Percentiles rank a stretch among this genome's conserved stretches.
Conservation (phyloP, 1,284 basidiomycete species). For the Ganoderma lucidum region DNA sequence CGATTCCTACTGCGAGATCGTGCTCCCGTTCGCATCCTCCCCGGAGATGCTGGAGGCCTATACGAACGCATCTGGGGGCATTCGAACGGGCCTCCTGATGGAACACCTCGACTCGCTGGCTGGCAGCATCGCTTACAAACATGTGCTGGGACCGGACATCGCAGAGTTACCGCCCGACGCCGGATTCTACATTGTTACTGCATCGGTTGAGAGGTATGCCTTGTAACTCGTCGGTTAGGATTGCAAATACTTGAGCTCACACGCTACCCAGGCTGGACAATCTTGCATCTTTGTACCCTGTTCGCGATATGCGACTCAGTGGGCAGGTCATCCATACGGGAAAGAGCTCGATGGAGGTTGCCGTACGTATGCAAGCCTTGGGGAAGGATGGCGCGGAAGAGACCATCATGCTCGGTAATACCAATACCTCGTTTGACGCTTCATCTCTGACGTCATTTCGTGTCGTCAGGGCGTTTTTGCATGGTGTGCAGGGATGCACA, state of each 20-base stretch:
- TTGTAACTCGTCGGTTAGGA: not conserved
- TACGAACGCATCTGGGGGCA: conserved; percentile 73
- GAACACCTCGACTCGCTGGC: conserved; percentile 85
- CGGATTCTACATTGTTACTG: conserved; percentile 85
- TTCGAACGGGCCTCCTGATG: conserved; percentile 76
- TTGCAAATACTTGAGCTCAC: not conserved
- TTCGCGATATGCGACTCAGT: conserved; percentile 74
- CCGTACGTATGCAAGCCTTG: conserved; percentile 81
- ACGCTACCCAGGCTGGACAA: conserved; percentile 61
- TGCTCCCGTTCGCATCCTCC: conserved; percentile 68
- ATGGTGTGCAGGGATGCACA: conserved; percentile 84
- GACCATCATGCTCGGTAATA: conserved; percentile 71
- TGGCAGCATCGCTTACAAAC: conserved; percentile 84
- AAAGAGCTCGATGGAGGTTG: conserved; percentile 81
- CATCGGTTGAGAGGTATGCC: conserved; percentile 77
- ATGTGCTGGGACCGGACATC: conserved; percentile 72
- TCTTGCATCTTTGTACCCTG: conserved; percentile 62
- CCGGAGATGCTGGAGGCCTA: conserved; percentile 69
- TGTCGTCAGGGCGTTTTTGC: conserved; percentile 66
- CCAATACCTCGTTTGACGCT: conserved; percentile 8
- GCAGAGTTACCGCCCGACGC: conserved; percentile 60
- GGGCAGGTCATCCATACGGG: conserved; percentile 87
- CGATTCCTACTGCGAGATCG: conserved; percentile 73
- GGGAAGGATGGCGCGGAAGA: conserved; percentile 55
- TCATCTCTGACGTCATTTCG: conserved; percentile 1